phyloP scores from a whole-genome alignment of 257 asterid genomes.

The Primulina huaijiensis region DNA sequence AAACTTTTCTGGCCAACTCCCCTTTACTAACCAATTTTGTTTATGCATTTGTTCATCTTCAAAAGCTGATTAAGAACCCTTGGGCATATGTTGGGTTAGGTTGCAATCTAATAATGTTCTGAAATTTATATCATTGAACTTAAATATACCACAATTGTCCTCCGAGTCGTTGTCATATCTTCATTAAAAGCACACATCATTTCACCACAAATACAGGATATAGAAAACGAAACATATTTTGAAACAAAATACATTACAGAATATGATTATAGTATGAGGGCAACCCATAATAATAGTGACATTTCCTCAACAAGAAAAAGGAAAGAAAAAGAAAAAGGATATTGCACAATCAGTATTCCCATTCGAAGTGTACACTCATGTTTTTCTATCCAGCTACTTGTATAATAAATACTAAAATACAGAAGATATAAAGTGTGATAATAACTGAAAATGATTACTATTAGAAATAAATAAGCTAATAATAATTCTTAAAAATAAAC shows the following conservation, averaged over 20 bases:
- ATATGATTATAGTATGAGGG: not conserved
- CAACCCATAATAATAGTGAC: not conserved
- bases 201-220: not conserved
- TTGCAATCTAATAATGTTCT: too few species aligned
- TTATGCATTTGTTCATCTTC: too few species aligned
- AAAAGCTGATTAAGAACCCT: too few species aligned
- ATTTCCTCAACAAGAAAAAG: too few species aligned
- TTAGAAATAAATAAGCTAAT: not conserved
- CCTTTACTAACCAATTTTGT: too few species aligned
- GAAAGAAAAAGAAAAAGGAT: slow-evolving; percentile 27
- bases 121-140: too few species aligned
- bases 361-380: not conserved
- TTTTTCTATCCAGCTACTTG: slow-evolving; percentile 12
- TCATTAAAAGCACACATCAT: too few species aligned
- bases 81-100: too few species aligned
- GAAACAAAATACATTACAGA: not conserved
- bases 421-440: slow-evolving; percentile 4
- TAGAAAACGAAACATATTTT: too few species aligned
- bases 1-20: too few species aligned
- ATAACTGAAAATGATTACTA: not conserved
- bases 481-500: slow-evolving; percentile 27
- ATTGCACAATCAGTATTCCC: not conserved
- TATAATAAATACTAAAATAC: slow-evolving; percentile 1
- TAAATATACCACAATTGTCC: not conserved
- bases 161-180: too few species aligned